Base-by-base conservation (phyloP, 192 early-diverging fungal species). In the Coemansia sp. region DNA sequence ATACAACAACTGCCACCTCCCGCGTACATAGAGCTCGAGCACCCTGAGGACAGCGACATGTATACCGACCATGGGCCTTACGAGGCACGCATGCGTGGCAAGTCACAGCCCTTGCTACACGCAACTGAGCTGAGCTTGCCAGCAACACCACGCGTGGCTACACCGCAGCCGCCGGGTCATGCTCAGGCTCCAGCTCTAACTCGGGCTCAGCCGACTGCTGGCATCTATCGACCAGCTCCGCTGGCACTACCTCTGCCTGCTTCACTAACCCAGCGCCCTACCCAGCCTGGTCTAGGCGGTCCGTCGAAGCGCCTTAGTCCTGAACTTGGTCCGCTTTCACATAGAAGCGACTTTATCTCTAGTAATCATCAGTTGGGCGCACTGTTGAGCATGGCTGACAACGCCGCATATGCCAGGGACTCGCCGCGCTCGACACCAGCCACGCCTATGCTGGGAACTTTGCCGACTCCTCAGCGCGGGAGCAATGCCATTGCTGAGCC, bases 401-500 rank as follows among this genome's bases (percentile, higher is more conserved):
- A 74, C 22, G 13, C 42, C 3, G 22, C 41, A n/a, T 63, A 66
- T 3, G 24, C 42, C 2, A 60, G 33, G 40, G 55, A 54, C 10
- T 55, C 68, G 40, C 79, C 74, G 41, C 79, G 70, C 24, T 81
- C 79, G 41, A 81, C 79, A 0, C 79, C 80, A 18, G 42, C 72
- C 12, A 82, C 80, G 13, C 75, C 80, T 3, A 59, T 57, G 42
- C 72, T 70, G 16, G 52, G 69, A 5, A 22, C 42, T 10, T 51
- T 63, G 38, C 24, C 69, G 10, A 13, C 40, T 20, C 40, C 27
- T 40, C 59, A 43, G 43, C 60, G 61, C 2, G 69, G 60, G 27
- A 62, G 27, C 54, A 34, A 57, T 57, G 54, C 13, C 15, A 13
- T 33, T 57, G 54, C 54, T 1, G 54, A 57, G 11, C 5, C 54